Conservation (phyloP, 495 filamentous ascomycete genomes). For the Umbilicaria muhlenbergii region DNA sequence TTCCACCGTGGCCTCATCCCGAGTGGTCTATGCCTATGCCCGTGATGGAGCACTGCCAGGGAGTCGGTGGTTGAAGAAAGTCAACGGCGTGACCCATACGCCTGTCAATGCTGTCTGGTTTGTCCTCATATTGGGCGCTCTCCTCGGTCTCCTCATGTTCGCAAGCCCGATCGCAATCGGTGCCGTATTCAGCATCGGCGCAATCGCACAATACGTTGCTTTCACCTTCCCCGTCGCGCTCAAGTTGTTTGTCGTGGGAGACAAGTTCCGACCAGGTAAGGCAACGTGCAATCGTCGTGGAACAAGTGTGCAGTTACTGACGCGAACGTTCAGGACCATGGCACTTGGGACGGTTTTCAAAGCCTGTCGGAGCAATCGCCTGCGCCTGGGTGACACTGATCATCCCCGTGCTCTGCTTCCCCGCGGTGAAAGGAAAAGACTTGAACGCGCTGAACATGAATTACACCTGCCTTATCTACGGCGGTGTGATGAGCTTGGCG, state of each 20-base stretch:
- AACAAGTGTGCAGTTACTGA: background rate
- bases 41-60: background rate
- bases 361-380: constrained; percentile 1
- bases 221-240: constrained; percentile 2
- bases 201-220: constrained; percentile 5
- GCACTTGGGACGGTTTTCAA: constrained; percentile 2
- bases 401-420: constrained; percentile 5
- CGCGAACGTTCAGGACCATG: constrained; percentile 1
- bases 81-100: constrained; percentile 1
- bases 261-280: constrained; percentile 5
- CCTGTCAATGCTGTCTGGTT: constrained; percentile 5
- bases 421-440: constrained; percentile 1
- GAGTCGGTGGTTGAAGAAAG: constrained; percentile 1
- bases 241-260: constrained; percentile 1
- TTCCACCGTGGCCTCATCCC: background rate
- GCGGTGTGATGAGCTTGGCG: constrained; percentile 34
- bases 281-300: background rate
- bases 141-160: constrained; percentile 4
- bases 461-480: constrained; percentile 52
- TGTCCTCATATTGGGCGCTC: background rate
- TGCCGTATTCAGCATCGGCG: constrained; percentile 4
- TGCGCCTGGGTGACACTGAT: constrained; percentile 5
- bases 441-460: constrained; percentile 39
- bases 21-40: background rate
- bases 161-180: constrained; percentile 3